Percentiles rank a stretch among this genome's conserved stretches.
phyloP scores from a whole-genome alignment of 352 stramenopile genomes.

The Globisporangium paddicum region DNA sequence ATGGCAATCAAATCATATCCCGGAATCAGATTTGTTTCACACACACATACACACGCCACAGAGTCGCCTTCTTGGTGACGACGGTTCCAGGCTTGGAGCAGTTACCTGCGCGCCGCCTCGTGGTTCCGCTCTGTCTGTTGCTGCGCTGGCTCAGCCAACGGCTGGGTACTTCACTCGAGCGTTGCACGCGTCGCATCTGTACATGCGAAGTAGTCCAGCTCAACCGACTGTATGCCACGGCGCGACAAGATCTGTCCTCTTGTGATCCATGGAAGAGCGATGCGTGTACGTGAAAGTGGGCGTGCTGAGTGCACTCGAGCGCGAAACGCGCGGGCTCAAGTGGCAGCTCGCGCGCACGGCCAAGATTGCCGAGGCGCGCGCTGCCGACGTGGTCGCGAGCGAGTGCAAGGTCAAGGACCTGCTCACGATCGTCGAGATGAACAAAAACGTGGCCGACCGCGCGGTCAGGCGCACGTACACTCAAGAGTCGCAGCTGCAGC shows the following conservation, averaged over 20 bases:
- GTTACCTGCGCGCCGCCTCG: neutral
- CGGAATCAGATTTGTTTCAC: neutral
- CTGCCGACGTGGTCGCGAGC: slow-evolving; percentile 25
- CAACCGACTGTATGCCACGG: slow-evolving; percentile 18
- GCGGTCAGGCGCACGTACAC: slow-evolving; percentile 35
- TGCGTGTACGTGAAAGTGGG: slow-evolving; percentile 47
- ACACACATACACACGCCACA: neutral
- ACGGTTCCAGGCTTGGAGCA: neutral
- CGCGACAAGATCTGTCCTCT: neutral
- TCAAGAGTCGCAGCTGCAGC: slow-evolving; percentile 26
- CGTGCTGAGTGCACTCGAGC: slow-evolving; percentile 49
- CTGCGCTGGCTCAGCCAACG: neutral
- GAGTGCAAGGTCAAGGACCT: slow-evolving; percentile 57
- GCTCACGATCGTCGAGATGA: slow-evolving; percentile 64
- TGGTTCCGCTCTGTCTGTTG: neutral
- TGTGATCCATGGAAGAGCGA: slow-evolving; percentile 5
- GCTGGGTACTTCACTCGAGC: neutral
- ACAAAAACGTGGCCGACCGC: slow-evolving; percentile 44
- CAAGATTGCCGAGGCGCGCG: slow-evolving; percentile 30
- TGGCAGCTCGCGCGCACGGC: slow-evolving; percentile 43
- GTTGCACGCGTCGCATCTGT: slow-evolving; percentile 12
- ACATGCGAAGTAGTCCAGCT: slow-evolving; percentile 3
- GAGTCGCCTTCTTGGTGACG: too few species aligned
- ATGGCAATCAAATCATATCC: too few species aligned
- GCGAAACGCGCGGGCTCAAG: slow-evolving; percentile 43